A percentile compares a stretch with the other conserved stretches of the same genome.
Evolutionary conservation across 352 stramenopile species (phyloP).

Genomic region (Albugo candida): DNA sequence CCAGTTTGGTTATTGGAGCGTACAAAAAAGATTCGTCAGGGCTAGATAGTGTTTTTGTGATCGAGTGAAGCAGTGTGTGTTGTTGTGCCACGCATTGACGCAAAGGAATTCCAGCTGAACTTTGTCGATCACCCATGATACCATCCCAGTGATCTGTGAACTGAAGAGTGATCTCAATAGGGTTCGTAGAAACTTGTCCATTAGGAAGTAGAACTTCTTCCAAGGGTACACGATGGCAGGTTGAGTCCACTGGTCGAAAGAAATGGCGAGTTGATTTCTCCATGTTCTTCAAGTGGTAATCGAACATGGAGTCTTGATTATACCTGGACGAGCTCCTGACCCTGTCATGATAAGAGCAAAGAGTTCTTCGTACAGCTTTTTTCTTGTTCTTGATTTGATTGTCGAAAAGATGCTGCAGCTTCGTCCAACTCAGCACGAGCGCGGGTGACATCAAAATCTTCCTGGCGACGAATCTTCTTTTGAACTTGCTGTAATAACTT

Average conservation of each 20-base stretch:
- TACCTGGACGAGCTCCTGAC: slow-evolving; percentile 1
- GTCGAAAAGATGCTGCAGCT: neutral
- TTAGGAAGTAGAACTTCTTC: neutral
- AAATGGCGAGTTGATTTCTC: slow-evolving; percentile 4
- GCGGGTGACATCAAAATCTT: too few relatives aligned
- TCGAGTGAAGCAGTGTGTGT: neutral
- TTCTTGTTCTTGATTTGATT: neutral
- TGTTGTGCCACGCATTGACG: neutral
- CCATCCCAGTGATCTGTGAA: slow-evolving; percentile 5
- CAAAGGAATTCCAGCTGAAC: neutral
- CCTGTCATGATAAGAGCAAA: slow-evolving; percentile 1
- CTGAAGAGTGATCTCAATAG: slow-evolving; percentile 2
- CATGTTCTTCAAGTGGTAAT: slow-evolving; percentile 2
- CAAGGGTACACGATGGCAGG: neutral
- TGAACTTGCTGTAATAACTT: too few relatives aligned
- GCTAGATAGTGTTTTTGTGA: neutral
- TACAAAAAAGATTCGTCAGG: neutral
- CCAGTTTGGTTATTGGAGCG: neutral
- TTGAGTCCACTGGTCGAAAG: slow-evolving; percentile 5
- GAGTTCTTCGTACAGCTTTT: neutral
- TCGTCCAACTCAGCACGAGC: neutral
- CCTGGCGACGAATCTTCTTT: too few relatives aligned
- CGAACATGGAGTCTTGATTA: slow-evolving; percentile 7
- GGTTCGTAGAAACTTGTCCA: slow-evolving; percentile 2
- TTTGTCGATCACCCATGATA: slow-evolving; percentile 2